phyloP scores from a whole-genome alignment of 2,329 filamentous ascomycete genomes.

The Acrocalymma vagum region DNA sequence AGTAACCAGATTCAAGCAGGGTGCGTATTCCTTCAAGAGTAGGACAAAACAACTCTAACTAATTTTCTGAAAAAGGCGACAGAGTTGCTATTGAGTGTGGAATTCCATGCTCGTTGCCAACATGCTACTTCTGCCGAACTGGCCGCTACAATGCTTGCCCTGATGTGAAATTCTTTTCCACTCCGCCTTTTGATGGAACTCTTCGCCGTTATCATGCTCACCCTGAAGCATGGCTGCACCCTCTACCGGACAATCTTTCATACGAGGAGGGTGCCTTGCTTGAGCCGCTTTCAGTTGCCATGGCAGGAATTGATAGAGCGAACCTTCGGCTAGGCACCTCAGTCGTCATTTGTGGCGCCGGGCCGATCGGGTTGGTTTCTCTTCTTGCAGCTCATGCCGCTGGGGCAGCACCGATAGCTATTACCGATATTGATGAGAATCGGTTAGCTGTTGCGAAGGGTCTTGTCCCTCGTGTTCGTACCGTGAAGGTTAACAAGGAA shows the following conservation, averaged over 20 bases:
- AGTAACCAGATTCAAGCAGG: constrained; percentile 24
- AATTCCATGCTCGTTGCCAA: constrained; percentile 15
- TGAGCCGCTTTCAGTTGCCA: constrained; percentile 15
- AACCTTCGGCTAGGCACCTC: constrained; percentile 10
- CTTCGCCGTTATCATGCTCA: constrained; percentile 13
- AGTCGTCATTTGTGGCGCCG: constrained; percentile 17
- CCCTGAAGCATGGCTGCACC: constrained; percentile 14
- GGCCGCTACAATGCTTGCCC: constrained; percentile 18
- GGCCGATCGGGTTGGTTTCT: constrained; percentile 18
- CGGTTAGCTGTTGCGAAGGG: constrained; percentile 49
- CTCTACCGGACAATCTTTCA: constrained; percentile 9
- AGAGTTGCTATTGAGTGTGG: constrained; percentile 26
- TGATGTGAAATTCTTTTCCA: constrained; percentile 17
- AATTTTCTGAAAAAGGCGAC: constrained; percentile 17
- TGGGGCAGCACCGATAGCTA: constrained; percentile 54
- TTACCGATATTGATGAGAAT: constrained; percentile 54
- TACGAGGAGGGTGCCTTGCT: constrained; percentile 15
- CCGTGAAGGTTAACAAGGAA: constrained; percentile 48
- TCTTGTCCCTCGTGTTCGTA: constrained; percentile 47
- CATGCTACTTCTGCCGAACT: constrained; percentile 15
- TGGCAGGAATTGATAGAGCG: constrained; percentile 8
- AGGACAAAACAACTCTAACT: no score
- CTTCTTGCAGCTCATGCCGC: constrained; percentile 44
- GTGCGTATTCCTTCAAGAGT: neutral
- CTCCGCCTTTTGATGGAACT: constrained; percentile 17